phyloP scores from a whole-genome alignment of 345 rosid species.

The Pistacia vera region DNA sequence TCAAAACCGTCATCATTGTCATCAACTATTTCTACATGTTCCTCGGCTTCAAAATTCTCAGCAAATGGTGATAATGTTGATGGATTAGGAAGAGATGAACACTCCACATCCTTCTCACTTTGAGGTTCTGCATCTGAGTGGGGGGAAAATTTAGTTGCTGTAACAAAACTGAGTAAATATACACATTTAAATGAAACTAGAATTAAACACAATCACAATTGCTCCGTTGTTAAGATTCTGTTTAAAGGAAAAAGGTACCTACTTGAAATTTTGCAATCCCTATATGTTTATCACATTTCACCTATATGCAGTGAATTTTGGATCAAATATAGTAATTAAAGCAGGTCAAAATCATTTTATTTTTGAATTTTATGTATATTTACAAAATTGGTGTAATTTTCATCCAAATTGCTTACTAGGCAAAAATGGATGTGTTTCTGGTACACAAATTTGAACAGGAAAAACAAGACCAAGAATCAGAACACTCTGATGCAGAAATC shows the following conservation, averaged over 20 bases:
- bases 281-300: not conserved
- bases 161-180: not conserved
- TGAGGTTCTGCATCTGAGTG: constrained; percentile 31
- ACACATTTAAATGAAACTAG: not conserved
- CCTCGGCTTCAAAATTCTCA: constrained; percentile 44
- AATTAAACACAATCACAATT: not conserved
- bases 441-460: not conserved
- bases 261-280: not conserved
- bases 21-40: constrained; percentile 44
- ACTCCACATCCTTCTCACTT: constrained; percentile 29
- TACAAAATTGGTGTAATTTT: not conserved
- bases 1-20: constrained; percentile 30
- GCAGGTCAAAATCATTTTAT: not conserved
- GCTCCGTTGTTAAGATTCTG: not conserved
- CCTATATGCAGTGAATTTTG: constrained; percentile 1
- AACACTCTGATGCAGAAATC: not conserved
- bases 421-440: not conserved
- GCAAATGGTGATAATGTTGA: constrained; percentile 27
- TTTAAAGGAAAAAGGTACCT: not conserved
- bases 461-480: not conserved
- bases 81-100: constrained; percentile 18
- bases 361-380: not conserved
- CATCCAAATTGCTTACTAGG: not conserved
- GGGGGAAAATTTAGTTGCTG: not conserved
- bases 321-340: not conserved